phyloP scores from a whole-genome alignment of 2,329 filamentous ascomycete species.

The Phaeosphaeriaceae sp. region DNA sequence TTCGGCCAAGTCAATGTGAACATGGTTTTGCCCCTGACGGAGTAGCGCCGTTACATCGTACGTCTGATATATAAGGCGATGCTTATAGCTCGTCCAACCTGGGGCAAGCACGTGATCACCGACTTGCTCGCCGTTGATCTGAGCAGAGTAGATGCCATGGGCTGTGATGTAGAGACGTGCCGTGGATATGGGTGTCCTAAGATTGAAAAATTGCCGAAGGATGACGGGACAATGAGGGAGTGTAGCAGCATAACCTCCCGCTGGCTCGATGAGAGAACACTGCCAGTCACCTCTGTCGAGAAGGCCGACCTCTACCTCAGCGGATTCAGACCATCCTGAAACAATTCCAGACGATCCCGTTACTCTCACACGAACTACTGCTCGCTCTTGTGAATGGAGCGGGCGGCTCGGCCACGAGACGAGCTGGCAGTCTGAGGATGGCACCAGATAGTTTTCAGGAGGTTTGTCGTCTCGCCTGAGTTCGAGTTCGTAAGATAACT shows the following conservation, averaged over 20 bases:
- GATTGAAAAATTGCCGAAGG: background rate
- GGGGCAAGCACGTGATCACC: constrained; percentile 50
- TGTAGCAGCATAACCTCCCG: too few species aligned
- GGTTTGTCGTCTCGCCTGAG: too few species aligned
- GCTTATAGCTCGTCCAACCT: constrained; percentile 59
- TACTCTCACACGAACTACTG: too few species aligned
- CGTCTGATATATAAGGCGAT: constrained; percentile 59
- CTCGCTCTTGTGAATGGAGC: too few species aligned
- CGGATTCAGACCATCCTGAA: background rate
- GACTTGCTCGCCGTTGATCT: constrained; percentile 15
- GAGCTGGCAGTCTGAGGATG: too few species aligned
- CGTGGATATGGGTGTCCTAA: background rate
- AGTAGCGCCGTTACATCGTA: constrained; percentile 58
- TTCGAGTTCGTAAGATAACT: too few species aligned
- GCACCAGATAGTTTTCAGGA: too few species aligned
- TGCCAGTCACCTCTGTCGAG: background rate
- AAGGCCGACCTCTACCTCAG: background rate
- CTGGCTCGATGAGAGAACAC: background rate
- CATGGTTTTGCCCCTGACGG: constrained; percentile 39
- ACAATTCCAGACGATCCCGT: too few species aligned
- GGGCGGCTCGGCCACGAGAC: too few species aligned
- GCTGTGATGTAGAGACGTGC: constrained; percentile 18
- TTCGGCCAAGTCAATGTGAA: constrained; percentile 54
- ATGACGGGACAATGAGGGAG: background rate
- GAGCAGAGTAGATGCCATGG: constrained; percentile 14